Conservation (phyloP, 129 eudicot species). For the Chrysanthemum makinoi region DNA sequence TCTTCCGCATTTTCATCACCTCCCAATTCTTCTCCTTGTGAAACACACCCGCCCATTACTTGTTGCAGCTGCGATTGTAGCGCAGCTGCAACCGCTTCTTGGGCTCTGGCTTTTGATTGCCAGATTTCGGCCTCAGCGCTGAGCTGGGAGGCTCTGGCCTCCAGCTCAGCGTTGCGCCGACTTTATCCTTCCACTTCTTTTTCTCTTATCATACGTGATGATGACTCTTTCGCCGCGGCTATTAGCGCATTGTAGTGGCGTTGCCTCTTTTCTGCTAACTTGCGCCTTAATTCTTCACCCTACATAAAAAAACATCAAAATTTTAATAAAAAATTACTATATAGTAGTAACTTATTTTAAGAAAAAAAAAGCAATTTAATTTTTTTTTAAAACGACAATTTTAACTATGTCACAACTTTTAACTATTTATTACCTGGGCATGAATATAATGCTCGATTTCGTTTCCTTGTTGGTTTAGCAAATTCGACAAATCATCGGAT, state of each 20-base stretch:
- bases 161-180: slow-evolving; percentile 58
- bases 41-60: slow-evolving; percentile 38
- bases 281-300: slow-evolving; percentile 62
- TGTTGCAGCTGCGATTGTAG: slow-evolving; percentile 62
- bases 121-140: slow-evolving; percentile 55
- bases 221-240: slow-evolving; percentile 50
- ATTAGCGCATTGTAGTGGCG: slow-evolving; percentile 52
- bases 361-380: no score
- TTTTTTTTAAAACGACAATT: no score
- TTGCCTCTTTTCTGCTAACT: slow-evolving; percentile 62
- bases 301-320: neutral
- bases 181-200: slow-evolving; percentile 57
- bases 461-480: slow-evolving; percentile 56
- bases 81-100: slow-evolving; percentile 54
- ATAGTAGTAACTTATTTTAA: no score
- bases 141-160: slow-evolving; percentile 60
- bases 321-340: no score
- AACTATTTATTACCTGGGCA: slow-evolving; percentile 39
- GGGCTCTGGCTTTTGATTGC: slow-evolving; percentile 57
- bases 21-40: slow-evolving; percentile 23
- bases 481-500: slow-evolving; percentile 43
- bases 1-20: slow-evolving; percentile 50
- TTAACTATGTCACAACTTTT: no score
- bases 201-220: slow-evolving; percentile 45
- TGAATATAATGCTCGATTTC: slow-evolving; percentile 60